Evolutionary conservation across 2,329 filamentous ascomycete genomes (phyloP).

Genomic region (Neopestalotiopsis sp.): DNA sequence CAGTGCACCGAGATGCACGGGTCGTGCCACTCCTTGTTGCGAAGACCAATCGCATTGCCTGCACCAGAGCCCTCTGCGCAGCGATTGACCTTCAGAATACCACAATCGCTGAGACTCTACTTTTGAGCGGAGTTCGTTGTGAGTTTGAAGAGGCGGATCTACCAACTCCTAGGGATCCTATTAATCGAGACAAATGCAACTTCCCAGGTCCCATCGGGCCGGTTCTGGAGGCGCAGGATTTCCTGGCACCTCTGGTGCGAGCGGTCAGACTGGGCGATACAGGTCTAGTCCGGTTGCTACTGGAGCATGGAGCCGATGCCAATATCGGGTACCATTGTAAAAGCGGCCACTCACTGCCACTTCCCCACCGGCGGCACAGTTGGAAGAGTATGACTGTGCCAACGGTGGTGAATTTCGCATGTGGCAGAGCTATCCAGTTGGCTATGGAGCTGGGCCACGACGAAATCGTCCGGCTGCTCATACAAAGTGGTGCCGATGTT

Average conservation of each 20-base stretch:
- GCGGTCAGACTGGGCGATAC: conserved; percentile 6
- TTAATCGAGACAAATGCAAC: not conserved
- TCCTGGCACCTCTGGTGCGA: conserved; percentile 7
- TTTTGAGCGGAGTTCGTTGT: not conserved
- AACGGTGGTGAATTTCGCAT: conserved; percentile 5
- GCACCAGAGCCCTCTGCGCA: conserved; percentile 11
- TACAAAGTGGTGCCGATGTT: conserved; percentile 11
- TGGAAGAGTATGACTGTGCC: not conserved
- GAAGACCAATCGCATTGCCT: not conserved
- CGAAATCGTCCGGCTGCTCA: conserved; percentile 7
- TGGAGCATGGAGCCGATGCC: conserved; percentile 11
- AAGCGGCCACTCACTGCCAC: not conserved
- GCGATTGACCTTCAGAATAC: not conserved
- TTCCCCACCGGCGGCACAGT: not conserved
- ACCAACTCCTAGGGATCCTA: not conserved
- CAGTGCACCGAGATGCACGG: conserved; percentile 6
- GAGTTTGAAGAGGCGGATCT: conserved; percentile 8
- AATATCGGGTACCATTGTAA: conserved; percentile 14
- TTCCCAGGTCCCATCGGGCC: not conserved
- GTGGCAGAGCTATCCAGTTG: conserved; percentile 9
- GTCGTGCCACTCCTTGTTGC: conserved; percentile 7
- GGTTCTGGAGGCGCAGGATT: not conserved
- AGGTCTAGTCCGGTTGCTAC: conserved; percentile 14
- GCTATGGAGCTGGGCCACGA: conserved; percentile 16
- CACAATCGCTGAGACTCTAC: conserved; percentile 3